A percentile compares a stretch with the other conserved stretches of the same genome.
Evolutionary conservation across 2,329 filamentous ascomycete genomes (phyloP).

Genomic region (Aspergillus glaucus): DNA sequence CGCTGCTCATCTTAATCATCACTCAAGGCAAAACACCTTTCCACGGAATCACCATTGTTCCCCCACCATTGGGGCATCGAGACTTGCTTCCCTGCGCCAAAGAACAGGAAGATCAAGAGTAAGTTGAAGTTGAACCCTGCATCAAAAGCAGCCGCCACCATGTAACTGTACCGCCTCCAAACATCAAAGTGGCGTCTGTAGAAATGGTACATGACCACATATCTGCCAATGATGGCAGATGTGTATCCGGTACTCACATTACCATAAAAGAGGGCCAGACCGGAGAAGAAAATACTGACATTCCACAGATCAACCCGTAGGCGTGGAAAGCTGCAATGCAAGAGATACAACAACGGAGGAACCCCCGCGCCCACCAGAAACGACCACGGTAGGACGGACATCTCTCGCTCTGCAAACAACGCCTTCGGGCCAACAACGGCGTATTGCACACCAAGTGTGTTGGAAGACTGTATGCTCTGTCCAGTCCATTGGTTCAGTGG

Average conservation of each 20-base stretch:
- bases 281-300: conserved; percentile 56
- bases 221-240: conserved; percentile 54
- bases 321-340: conserved; percentile 49
- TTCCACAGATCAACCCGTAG: conserved; percentile 55
- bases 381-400: conserved; percentile 24
- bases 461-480: conserved; percentile 45
- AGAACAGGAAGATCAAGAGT: conserved; percentile 57
- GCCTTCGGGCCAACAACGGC: conserved; percentile 46
- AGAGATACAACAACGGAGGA: conserved; percentile 38
- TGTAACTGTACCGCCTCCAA: conserved; percentile 57
- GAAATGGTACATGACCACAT: conserved; percentile 55
- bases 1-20: neutral
- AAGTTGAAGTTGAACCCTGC: conserved; percentile 58
- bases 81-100: conserved; percentile 52
- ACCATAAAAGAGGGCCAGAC: conserved; percentile 52
- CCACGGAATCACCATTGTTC: conserved; percentile 49
- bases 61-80: conserved; percentile 61
- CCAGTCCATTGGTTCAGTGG: conserved; percentile 58
- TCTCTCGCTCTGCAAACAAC: conserved; percentile 23
- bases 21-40: conserved; percentile 53
- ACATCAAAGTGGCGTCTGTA: conserved; percentile 51
- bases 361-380: conserved; percentile 27
- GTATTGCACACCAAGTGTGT: conserved; percentile 55
- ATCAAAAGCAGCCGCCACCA: conserved; percentile 56
- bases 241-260: conserved; percentile 57